phyloP scores from a whole-genome alignment of 192 early-diverging fungal genomes.

The Coemansia sp. region DNA sequence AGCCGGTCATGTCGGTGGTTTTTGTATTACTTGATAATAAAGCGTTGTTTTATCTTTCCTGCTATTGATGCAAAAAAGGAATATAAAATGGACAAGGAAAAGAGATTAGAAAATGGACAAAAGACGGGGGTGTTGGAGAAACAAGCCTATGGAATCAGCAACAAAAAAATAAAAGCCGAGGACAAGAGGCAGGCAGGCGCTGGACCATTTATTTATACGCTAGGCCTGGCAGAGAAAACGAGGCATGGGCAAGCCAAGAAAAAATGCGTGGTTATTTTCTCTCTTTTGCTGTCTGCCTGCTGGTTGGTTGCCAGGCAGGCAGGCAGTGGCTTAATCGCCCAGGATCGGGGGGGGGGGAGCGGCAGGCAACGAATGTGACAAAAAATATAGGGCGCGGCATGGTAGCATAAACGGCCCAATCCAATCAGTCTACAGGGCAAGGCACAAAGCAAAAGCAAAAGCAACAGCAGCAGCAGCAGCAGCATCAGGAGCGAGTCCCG shows the following conservation, averaged over 20 bases:
- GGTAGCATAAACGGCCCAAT: not conserved
- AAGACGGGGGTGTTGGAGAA: too few relatives aligned
- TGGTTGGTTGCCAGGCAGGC: not conserved
- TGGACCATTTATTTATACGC: not conserved
- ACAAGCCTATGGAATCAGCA: too few relatives aligned
- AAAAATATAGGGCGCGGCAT: not conserved
- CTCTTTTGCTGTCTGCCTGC: not conserved
- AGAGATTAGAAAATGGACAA: not conserved
- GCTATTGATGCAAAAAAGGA: not conserved
- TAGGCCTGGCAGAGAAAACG: too few relatives aligned
- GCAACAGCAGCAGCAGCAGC: too few relatives aligned
- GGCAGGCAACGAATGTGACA: not conserved
- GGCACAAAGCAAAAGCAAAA: too few relatives aligned
- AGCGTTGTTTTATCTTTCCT: not conserved
- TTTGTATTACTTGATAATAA: too few relatives aligned
- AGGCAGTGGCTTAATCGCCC: not conserved
- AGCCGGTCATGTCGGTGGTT: conserved; percentile 53
- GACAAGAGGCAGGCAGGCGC: not conserved
- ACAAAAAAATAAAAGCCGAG: not conserved
- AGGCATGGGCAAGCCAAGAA: too few relatives aligned
- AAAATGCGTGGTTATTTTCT: too few relatives aligned
- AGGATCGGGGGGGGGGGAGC: not conserved
- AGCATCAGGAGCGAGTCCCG: too few relatives aligned
- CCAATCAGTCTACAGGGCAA: too few relatives aligned
- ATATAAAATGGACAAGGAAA: not conserved